A percentile compares a stretch with the other conserved stretches of the same genome.
These are phyloP conservation scores for Hygrocybe punicea DNA, from an alignment of 768 basidiomycete species.

Conservation along the genomic window DNA sequence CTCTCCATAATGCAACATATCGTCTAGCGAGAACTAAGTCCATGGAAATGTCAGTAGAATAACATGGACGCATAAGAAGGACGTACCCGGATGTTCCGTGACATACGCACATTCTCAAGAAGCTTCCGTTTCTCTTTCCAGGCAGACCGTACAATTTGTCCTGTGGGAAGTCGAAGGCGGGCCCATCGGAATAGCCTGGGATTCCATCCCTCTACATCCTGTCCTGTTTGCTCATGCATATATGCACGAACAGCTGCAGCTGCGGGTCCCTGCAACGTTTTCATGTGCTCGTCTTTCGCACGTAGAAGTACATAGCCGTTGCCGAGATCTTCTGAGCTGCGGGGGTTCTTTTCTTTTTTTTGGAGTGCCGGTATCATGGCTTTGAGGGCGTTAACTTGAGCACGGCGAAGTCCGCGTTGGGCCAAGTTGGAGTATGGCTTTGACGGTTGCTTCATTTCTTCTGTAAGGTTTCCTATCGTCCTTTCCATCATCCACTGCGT, in stretches of 20 bases:
- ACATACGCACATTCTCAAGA: not conserved
- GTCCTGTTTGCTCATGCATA: slow-evolving; percentile 5
- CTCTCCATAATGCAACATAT: slow-evolving; percentile 5
- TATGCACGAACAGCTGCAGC: not conserved
- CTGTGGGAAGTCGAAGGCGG: slow-evolving; percentile 21
- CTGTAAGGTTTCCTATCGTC: slow-evolving; percentile 7
- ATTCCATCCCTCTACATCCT: not conserved
- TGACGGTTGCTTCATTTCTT: slow-evolving; percentile 5
- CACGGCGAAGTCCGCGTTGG: slow-evolving; percentile 3
- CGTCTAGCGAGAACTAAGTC: too few relatives aligned
- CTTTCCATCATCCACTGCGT: slow-evolving; percentile 8
- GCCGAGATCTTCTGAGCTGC: slow-evolving; percentile 3
- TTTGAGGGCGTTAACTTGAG: slow-evolving; percentile 13
- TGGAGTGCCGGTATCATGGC: slow-evolving; percentile 7
- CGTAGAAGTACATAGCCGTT: slow-evolving; percentile 5
- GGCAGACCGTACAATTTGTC: slow-evolving; percentile 20
- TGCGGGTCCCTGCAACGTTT: not conserved
- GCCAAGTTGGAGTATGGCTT: slow-evolving; percentile 8
- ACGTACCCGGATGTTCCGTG: slow-evolving; percentile 3
- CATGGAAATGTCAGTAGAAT: not conserved
- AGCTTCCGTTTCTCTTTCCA: slow-evolving; percentile 17
- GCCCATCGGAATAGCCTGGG: slow-evolving; percentile 15
- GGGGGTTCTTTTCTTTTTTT: slow-evolving; percentile 10
- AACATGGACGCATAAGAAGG: not conserved
- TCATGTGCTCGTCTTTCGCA: not conserved